Evolutionary conservation across 169 alveolate species (phyloP).

Genomic region (Perkinsus chesapeaki): DNA sequence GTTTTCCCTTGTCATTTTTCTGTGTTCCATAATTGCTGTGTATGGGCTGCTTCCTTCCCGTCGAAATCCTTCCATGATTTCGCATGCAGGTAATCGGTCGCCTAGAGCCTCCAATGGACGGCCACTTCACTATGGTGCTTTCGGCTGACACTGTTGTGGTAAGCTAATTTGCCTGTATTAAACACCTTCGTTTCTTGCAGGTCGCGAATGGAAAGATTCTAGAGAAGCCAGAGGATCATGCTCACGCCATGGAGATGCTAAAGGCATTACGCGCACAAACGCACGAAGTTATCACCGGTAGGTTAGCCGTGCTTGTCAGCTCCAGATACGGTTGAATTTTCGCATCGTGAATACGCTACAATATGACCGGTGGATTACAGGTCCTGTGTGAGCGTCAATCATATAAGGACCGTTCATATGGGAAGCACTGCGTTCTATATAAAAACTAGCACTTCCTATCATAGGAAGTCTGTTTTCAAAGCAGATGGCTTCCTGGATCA

Average conservation of each 20-base stretch:
- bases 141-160: neutral
- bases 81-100: neutral
- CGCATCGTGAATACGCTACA: neutral
- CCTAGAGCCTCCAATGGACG: neutral
- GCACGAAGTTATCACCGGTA: neutral
- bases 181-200: neutral
- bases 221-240: neutral
- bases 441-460: no score
- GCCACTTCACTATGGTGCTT: neutral
- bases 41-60: no score
- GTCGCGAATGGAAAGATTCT: neutral
- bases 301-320: neutral
- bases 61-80: no score
- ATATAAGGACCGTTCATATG: no score
- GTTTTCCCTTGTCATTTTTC: no score
- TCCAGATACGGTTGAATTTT: no score
- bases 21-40: no score
- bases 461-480: no score
- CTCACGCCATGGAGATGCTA: neutral
- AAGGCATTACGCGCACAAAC: neutral
- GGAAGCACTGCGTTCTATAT: no score
- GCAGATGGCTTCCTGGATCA: no score
- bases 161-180: neutral
- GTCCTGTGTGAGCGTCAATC: no score
- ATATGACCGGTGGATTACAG: no score